Conservation (phyloP, 2,329 filamentous ascomycete species). For the Trichophyton rubrum region DNA sequence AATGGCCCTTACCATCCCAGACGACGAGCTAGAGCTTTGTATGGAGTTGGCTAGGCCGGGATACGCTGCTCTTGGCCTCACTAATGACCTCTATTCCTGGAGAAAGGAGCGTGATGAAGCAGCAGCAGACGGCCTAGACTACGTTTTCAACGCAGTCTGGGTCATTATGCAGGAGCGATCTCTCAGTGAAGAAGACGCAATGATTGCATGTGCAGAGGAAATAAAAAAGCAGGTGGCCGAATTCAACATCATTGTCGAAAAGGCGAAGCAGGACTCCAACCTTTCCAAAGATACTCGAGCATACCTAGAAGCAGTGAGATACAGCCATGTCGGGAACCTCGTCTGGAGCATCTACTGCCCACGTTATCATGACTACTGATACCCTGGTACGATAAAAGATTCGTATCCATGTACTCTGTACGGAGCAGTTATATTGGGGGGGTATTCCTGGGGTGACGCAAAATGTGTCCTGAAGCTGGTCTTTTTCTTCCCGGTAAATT, state of each 20-base stretch:
- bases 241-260: slow-evolving; percentile 14
- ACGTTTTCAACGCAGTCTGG: slow-evolving; percentile 26
- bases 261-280: slow-evolving; percentile 9
- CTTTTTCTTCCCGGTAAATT: neutral
- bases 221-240: slow-evolving; percentile 18
- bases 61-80: slow-evolving; percentile 22
- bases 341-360: slow-evolving; percentile 28
- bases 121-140: slow-evolving; percentile 16
- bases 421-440: neutral
- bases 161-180: slow-evolving; percentile 29
- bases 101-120: slow-evolving; percentile 26
- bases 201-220: slow-evolving; percentile 14
- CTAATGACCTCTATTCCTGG: slow-evolving; percentile 33
- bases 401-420: neutral
- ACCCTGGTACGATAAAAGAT: neutral
- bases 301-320: slow-evolving; percentile 23
- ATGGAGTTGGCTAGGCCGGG: slow-evolving; percentile 20
- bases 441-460: neutral
- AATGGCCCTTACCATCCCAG: slow-evolving; percentile 27
- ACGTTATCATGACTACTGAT: slow-evolving; percentile 19
- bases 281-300: slow-evolving; percentile 18
- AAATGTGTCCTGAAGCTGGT: neutral
- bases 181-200: slow-evolving; percentile 20
- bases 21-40: slow-evolving; percentile 23
- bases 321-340: slow-evolving; percentile 24